Percentiles rank a stretch among this genome's conserved stretches.
Evolutionary conservation across 2,329 filamentous ascomycete species (phyloP).

Genomic region (Lecanicillium sp.): DNA sequence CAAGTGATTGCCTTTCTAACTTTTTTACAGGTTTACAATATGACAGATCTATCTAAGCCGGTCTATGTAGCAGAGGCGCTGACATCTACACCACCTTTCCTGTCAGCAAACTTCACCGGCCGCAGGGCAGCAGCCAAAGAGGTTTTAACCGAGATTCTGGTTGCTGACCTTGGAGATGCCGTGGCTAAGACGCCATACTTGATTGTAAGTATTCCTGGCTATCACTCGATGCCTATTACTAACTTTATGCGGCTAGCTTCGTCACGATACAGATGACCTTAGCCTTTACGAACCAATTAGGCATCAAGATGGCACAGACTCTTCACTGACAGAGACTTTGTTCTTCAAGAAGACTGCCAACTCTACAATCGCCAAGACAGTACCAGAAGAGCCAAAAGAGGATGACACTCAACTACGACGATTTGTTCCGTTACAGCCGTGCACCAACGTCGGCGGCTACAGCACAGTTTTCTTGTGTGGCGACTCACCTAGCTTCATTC

Average conservation of each 20-base stretch:
- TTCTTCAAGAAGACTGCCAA: conserved; percentile 72
- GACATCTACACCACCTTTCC: conserved; percentile 65
- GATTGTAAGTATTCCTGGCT: conserved; percentile 49
- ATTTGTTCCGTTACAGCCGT: conserved; percentile 46
- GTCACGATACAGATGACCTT: conserved; percentile 73
- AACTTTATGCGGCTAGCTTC: conserved; percentile 43
- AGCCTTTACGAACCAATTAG: conserved; percentile 79
- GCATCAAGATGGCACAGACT: conserved; percentile 27
- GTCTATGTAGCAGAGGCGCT: conserved; percentile 71
- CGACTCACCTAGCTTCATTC: conserved; percentile 67
- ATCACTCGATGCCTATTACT: neutral
- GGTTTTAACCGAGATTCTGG: conserved; percentile 66
- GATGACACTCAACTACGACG: conserved; percentile 37
- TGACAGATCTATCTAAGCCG: conserved; percentile 63
- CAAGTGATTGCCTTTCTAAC: conserved; percentile 15
- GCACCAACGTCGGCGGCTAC: conserved; percentile 65
- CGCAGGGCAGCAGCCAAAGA: conserved; percentile 67
- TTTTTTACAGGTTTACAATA: conserved; percentile 56
- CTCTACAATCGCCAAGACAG: conserved; percentile 52
- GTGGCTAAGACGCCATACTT: conserved; percentile 67
- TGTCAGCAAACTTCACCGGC: conserved; percentile 62
- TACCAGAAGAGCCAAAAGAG: conserved; percentile 40
- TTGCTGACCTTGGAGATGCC: conserved; percentile 76
- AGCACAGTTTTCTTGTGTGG: conserved; percentile 78
- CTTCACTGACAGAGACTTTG: conserved; percentile 45